Evolutionary conservation across 176 grass and related monocot genomes (phyloP).

Genomic region (Triticum monococcum): DNA sequence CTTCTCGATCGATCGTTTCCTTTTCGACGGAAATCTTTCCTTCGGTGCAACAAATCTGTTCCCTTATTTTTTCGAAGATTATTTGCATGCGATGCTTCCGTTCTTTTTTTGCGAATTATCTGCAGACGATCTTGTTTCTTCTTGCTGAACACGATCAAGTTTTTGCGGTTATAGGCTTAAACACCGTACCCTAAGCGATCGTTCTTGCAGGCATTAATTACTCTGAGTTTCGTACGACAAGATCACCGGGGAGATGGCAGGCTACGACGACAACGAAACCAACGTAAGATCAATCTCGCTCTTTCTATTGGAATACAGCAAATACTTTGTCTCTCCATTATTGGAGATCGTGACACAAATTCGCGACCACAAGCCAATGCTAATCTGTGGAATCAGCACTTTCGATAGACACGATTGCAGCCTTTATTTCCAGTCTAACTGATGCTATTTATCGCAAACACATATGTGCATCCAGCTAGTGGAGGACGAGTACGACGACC

Average conservation of each 20-base stretch:
- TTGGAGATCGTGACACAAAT: too few relatives aligned
- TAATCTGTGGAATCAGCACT: background rate
- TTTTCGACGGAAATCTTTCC: background rate
- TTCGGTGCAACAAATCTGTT: background rate
- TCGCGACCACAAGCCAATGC: background rate
- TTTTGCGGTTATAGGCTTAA: background rate
- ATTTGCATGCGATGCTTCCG: background rate
- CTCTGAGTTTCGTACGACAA: background rate
- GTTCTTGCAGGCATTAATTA: background rate
- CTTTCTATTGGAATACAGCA: background rate
- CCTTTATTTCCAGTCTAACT: background rate
- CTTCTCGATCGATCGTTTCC: background rate
- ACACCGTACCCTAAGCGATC: too few relatives aligned
- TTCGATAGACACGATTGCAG: background rate
- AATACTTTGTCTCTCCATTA: background rate
- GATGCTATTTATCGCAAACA: background rate
- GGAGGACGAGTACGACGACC: constrained; percentile 23
- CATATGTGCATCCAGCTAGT: background rate
- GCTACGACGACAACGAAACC: background rate
- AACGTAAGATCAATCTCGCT: constrained; percentile 20
- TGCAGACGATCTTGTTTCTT: background rate
- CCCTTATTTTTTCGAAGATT: background rate
- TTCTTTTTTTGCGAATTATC: too few relatives aligned
- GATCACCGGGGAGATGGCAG: constrained; percentile 16
- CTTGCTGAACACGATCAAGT: background rate